These are phyloP conservation scores for Penicillium subrubescens DNA, from an alignment of 495 filamentous ascomycete genomes.

Conservation along the genomic window DNA sequence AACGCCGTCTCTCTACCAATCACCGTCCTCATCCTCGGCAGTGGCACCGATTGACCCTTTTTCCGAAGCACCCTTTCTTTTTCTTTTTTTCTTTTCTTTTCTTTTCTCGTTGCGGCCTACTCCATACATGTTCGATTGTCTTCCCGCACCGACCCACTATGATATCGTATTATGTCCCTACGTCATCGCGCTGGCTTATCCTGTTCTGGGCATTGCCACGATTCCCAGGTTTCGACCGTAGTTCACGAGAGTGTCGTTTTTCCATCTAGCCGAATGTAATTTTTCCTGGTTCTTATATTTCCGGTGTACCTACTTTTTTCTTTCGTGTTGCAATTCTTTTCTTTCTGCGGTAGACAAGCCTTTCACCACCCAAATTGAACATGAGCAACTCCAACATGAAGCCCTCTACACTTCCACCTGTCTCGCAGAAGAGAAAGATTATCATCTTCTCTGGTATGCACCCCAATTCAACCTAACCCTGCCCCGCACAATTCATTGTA, in stretches of 20 bases:
- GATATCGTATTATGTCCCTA: conserved; percentile 16
- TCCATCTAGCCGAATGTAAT: not conserved
- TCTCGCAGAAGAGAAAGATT: conserved; percentile 31
- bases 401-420: not conserved
- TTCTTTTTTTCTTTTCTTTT: not conserved
- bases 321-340: not conserved
- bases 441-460: conserved; percentile 36
- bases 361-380: conserved; percentile 2
- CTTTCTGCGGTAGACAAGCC: not conserved
- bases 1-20: conserved; percentile 8
- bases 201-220: conserved; percentile 27
- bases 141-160: conserved; percentile 17
- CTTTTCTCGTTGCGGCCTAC: too few relatives aligned
- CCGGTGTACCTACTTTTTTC: conserved; percentile 3
- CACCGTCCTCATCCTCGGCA: not conserved
- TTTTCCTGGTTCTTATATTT: not conserved
- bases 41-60: conserved; percentile 7
- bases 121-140: not conserved
- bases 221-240: not conserved
- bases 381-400: conserved; percentile 26
- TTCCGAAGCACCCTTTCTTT: conserved; percentile 8
- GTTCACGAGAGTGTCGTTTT: not conserved
- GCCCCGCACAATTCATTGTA: too few relatives aligned
- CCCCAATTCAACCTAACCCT: not conserved
- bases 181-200: conserved; percentile 20